phyloP scores from a whole-genome alignment of 352 stramenopile genomes.

The Pythium plurisporium region DNA sequence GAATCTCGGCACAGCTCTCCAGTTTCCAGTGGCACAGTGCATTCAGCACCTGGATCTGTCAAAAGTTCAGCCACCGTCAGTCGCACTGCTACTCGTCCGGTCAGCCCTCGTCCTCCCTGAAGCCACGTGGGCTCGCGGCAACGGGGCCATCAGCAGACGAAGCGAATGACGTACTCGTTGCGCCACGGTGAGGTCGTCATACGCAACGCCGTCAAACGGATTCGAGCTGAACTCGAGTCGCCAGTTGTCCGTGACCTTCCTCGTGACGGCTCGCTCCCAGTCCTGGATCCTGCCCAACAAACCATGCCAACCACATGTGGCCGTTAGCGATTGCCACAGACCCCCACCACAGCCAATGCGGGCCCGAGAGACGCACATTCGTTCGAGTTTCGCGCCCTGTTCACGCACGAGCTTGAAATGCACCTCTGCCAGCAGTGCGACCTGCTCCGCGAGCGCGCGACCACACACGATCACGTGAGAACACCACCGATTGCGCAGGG shows the following conservation, averaged over 20 bases:
- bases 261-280: constrained; percentile 68
- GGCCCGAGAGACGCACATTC: constrained; percentile 46
- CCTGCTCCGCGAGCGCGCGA: constrained; percentile 22
- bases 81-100: too few species aligned
- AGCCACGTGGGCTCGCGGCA: too few species aligned
- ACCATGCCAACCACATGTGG: background rate
- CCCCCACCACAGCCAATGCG: background rate
- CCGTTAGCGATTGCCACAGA: background rate
- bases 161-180: constrained; percentile 41
- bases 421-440: constrained; percentile 68
- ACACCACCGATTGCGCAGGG: constrained; percentile 3
- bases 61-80: too few species aligned
- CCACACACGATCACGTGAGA: constrained; percentile 1
- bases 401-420: constrained; percentile 80
- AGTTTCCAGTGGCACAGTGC: constrained; percentile 81
- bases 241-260: constrained; percentile 80
- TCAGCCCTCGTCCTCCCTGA: too few species aligned
- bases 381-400: constrained; percentile 72
- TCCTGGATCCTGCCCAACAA: constrained; percentile 61
- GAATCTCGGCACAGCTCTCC: constrained; percentile 70
- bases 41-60: constrained; percentile 74
- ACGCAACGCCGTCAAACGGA: constrained; percentile 51
- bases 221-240: constrained; percentile 58
- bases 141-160: background rate
- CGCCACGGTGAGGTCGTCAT: constrained; percentile 52